Evolutionary conservation across 805 yeast species (phyloP).

Genomic region (Yarrowia porcina): DNA sequence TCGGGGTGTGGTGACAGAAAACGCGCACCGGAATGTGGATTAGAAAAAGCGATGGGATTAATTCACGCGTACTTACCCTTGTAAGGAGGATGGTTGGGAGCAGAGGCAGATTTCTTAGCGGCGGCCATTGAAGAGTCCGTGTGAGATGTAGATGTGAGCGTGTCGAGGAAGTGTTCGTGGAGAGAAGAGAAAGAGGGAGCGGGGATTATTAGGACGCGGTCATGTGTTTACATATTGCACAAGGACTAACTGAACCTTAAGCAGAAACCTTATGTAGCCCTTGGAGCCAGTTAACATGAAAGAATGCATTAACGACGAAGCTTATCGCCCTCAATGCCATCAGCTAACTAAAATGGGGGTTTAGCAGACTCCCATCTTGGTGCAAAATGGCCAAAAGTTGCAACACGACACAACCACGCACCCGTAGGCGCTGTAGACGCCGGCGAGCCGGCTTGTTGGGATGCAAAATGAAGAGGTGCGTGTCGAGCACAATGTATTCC

Average conservation of each 20-base stretch:
- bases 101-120: conserved; percentile 28
- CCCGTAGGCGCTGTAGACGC: not conserved
- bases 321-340: conserved; percentile 22
- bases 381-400: not conserved
- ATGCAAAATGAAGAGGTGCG: not conserved
- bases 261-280: conserved; percentile 12
- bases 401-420: conserved; percentile 10
- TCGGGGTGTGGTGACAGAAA: not conserved
- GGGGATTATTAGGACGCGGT: conserved; percentile 25
- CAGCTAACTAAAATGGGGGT: conserved; percentile 20
- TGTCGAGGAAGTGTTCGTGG: conserved; percentile 2
- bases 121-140: conserved; percentile 22
- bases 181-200: conserved; percentile 19
- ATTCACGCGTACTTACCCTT: conserved; percentile 37
- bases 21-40: conserved; percentile 6
- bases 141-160: conserved; percentile 1
- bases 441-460: not conserved
- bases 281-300: conserved; percentile 20
- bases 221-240: conserved; percentile 24
- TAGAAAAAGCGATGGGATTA: not conserved
- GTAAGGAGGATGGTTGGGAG: conserved; percentile 39
- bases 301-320: conserved; percentile 25
- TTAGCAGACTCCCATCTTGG: conserved; percentile 3
- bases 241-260: conserved; percentile 5
- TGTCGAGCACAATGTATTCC: not conserved